These are phyloP conservation scores for Dryadomyces quercivorus DNA, from an alignment of 2,329 filamentous ascomycete genomes.

Conservation along the genomic window DNA sequence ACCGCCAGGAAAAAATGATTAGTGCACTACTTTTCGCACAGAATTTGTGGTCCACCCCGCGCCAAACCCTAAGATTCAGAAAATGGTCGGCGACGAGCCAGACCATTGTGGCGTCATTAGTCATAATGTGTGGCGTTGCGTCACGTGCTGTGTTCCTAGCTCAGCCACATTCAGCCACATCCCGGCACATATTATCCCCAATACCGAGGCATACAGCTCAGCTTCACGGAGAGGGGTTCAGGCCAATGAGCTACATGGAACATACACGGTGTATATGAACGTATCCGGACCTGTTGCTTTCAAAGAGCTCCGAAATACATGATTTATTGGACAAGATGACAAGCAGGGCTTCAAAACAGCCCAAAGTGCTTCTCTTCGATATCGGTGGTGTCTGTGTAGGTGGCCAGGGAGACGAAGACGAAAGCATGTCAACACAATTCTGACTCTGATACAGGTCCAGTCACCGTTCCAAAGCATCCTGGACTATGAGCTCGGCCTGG, in stretches of 20 bases:
- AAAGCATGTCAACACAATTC: neutral
- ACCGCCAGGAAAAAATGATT: conserved; percentile 11
- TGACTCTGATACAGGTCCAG: conserved; percentile 47
- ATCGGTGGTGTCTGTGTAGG: conserved; percentile 94
- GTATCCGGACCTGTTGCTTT: too few species aligned
- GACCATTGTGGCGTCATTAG: neutral
- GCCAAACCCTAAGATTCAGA: conserved; percentile 18
- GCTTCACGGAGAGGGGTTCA: too few species aligned
- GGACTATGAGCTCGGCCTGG: conserved; percentile 67
- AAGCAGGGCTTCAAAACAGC: conserved; percentile 27
- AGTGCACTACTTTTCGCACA: conserved; percentile 10
- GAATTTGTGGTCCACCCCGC: conserved; percentile 22
- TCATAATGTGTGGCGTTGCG: neutral
- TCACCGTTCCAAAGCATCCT: conserved; percentile 90
- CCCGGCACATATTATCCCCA: too few species aligned
- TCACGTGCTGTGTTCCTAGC: too few species aligned
- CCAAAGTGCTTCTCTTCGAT: conserved; percentile 79
- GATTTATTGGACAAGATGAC: conserved; percentile 23
- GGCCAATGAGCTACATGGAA: too few species aligned
- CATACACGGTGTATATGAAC: too few species aligned
- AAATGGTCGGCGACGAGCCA: conserved; percentile 21
- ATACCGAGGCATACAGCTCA: too few species aligned
- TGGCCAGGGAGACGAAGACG: conserved; percentile 14
- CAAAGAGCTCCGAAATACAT: neutral
- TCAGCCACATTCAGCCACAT: too few species aligned